phyloP scores from a whole-genome alignment of 371 early-diverging fungal species.

The Syncephalastrum contaminatum region DNA sequence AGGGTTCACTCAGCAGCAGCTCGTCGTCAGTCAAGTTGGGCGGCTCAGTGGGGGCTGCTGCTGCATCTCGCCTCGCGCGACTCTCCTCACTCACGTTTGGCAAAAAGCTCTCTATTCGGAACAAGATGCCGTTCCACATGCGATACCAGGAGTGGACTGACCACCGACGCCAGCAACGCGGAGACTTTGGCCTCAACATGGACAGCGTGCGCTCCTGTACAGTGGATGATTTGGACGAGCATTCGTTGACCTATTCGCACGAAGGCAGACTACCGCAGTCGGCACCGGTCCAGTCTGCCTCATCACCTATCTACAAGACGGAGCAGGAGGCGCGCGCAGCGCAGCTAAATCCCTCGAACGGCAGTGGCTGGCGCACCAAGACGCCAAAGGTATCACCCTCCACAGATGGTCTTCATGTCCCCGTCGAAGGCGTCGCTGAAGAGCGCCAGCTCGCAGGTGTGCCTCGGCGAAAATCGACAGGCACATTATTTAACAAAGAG shows the following conservation, averaged over 20 bases:
- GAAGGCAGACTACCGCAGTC: not conserved
- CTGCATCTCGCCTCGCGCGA: constrained; percentile 11
- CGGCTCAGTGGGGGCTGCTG: constrained; percentile 1
- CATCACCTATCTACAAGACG: constrained; percentile 7
- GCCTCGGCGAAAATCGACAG: constrained; percentile 24
- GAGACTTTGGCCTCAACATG: too few species aligned
- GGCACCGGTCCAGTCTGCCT: constrained; percentile 8
- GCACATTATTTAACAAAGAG: constrained; percentile 2
- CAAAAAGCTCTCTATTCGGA: constrained; percentile 20
- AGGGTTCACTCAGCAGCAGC: not conserved
- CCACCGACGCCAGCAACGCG: constrained; percentile 2
- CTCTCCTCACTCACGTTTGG: constrained; percentile 15
- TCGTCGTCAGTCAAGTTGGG: constrained; percentile 1
- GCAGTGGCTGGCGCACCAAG: too few species aligned
- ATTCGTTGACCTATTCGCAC: not conserved
- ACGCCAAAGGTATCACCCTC: too few species aligned
- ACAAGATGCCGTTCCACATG: constrained; percentile 32
- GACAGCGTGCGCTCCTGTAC: too few species aligned
- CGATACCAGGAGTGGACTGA: constrained; percentile 41
- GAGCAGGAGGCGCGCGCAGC: too few species aligned
- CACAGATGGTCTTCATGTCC: too few species aligned
- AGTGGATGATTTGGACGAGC: not conserved
- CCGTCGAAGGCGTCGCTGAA: too few species aligned
- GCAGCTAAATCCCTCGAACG: too few species aligned
- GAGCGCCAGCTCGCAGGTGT: too few species aligned